Evolutionary conservation across 2,329 filamentous ascomycete species (phyloP).

Genomic region (Monosporascus sp.): DNA sequence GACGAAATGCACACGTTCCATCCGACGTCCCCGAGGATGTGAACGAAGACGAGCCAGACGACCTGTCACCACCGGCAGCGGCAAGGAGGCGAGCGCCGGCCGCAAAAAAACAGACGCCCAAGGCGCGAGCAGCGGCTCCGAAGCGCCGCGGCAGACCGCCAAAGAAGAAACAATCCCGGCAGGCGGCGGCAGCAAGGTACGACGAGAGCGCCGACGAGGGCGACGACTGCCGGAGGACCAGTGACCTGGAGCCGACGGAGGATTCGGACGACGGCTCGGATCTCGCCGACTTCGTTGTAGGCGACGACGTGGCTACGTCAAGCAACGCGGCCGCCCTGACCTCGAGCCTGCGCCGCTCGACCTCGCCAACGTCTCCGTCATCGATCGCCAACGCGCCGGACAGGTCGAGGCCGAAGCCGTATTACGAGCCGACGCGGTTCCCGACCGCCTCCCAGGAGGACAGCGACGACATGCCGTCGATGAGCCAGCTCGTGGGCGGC

Average conservation of each 20-base stretch:
- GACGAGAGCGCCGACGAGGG: slow-evolving; percentile 30
- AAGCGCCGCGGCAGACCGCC: slow-evolving; percentile 8
- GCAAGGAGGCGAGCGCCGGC: slow-evolving; percentile 8
- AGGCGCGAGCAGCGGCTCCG: slow-evolving; percentile 6
- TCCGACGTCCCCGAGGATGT: background rate
- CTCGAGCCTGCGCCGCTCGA: slow-evolving; percentile 12
- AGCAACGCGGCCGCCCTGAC: slow-evolving; percentile 22
- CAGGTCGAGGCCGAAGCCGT: slow-evolving; percentile 9
- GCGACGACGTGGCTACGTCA: slow-evolving; percentile 24
- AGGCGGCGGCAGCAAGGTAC: slow-evolving; percentile 11
- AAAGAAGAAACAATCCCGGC: slow-evolving; percentile 11
- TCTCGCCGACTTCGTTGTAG: slow-evolving; percentile 27
- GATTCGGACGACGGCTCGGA: slow-evolving; percentile 29
- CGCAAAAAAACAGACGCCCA: slow-evolving; percentile 6
- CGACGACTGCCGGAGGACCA: slow-evolving; percentile 29
- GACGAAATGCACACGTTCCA: background rate
- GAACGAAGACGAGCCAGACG: slow-evolving; percentile 5
- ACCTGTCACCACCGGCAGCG: slow-evolving; percentile 6
- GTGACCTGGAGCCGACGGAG: slow-evolving; percentile 31
- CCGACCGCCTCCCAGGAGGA: slow-evolving; percentile 11
- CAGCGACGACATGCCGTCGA: slow-evolving; percentile 21
- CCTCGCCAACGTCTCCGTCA: slow-evolving; percentile 19
- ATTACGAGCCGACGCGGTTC: slow-evolving; percentile 17
- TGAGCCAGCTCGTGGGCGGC: slow-evolving; percentile 21
- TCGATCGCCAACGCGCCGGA: slow-evolving; percentile 1